A percentile compares a stretch with the other conserved stretches of the same genome.
Conservation (phyloP, 208 protist species). For the Porcisia hertigi region DNA sequence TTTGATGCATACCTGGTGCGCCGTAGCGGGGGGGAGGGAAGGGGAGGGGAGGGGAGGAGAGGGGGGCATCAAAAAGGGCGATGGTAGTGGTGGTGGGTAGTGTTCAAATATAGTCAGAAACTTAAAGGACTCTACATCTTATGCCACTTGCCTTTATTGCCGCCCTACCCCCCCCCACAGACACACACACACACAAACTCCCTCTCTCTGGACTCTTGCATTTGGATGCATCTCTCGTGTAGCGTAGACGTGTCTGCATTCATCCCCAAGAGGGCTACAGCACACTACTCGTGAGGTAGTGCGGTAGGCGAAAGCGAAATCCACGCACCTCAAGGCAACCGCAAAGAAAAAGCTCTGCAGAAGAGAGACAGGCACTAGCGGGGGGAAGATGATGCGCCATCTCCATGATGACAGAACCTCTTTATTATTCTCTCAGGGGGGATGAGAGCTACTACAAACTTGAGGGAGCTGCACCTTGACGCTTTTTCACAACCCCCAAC, state of each 20-base stretch:
- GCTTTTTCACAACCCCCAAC: not conserved
- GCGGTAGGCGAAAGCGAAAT: not conserved
- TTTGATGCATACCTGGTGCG: not conserved
- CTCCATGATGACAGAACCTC: too few relatives aligned
- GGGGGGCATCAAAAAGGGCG: not conserved
- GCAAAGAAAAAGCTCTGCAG: too few relatives aligned
- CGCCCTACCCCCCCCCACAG: not conserved
- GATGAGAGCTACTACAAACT: not conserved
- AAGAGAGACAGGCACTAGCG: not conserved
- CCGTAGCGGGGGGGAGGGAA: not conserved
- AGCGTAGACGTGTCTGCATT: not conserved
- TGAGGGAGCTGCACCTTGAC: not conserved
- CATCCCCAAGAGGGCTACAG: not conserved
- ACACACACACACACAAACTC: too few relatives aligned
- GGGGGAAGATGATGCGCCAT: not conserved
- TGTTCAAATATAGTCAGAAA: too few relatives aligned
- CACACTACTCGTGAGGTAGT: not conserved
- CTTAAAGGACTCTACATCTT: too few relatives aligned
- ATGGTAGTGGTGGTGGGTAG: not conserved
- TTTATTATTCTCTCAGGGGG: not conserved
- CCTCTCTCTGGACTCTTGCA: not conserved
- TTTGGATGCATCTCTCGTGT: not conserved
- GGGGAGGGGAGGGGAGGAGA: not conserved
- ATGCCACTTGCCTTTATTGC: not conserved
- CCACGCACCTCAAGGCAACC: not conserved